Evolutionary conservation across 2,329 filamentous ascomycete genomes (phyloP).

Genomic region (Tothia fuscella): DNA sequence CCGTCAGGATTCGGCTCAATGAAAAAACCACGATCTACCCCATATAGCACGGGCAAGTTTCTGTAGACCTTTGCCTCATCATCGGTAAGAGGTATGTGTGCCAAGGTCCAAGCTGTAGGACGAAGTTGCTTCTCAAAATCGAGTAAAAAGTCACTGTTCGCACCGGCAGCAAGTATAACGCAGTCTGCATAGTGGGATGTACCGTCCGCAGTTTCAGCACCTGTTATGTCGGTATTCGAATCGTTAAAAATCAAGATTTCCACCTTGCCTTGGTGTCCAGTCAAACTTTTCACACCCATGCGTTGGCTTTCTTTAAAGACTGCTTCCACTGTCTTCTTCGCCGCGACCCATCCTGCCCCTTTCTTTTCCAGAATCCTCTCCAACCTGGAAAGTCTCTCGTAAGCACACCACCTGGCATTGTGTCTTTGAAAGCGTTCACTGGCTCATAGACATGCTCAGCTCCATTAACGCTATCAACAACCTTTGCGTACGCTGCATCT

Average conservation of each 20-base stretch:
- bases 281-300: conserved; percentile 37
- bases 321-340: conserved; percentile 36
- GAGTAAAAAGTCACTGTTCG: conserved; percentile 34
- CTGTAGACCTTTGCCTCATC: conserved; percentile 35
- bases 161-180: conserved; percentile 39
- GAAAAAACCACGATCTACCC: conserved; percentile 39
- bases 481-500: conserved; percentile 25
- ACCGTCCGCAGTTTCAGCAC: conserved; percentile 33
- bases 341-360: conserved; percentile 43
- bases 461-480: conserved; percentile 25
- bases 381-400: conserved; percentile 39
- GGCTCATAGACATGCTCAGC: conserved; percentile 27
- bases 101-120: conserved; percentile 44
- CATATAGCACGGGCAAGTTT: conserved; percentile 38
- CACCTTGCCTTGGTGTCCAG: conserved; percentile 29
- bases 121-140: conserved; percentile 41
- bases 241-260: conserved; percentile 27
- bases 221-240: conserved; percentile 25
- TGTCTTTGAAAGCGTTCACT: conserved; percentile 34
- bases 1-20: conserved; percentile 37
- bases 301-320: conserved; percentile 33
- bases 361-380: conserved; percentile 36
- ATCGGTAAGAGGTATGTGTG: conserved; percentile 36
- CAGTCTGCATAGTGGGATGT: conserved; percentile 29
- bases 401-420: conserved; percentile 41